phyloP scores from a whole-genome alignment of 23 red algal genomes.

The Gracilaria domingensis region DNA sequence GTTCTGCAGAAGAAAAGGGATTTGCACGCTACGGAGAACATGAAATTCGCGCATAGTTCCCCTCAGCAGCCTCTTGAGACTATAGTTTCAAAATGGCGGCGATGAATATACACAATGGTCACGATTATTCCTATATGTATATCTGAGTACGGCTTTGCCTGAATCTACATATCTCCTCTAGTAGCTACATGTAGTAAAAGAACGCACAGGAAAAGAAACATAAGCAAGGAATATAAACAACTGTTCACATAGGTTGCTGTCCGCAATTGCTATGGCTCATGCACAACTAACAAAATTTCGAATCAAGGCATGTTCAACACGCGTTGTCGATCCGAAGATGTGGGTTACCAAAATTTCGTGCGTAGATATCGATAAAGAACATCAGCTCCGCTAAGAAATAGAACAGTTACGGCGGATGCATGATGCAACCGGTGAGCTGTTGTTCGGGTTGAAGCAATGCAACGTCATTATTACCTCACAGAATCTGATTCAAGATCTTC shows the following conservation, averaged over 20 bases:
- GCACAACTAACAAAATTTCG: constrained; percentile 31
- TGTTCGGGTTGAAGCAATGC: not conserved
- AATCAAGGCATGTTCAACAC: not conserved
- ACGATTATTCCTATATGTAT: constrained; percentile 7
- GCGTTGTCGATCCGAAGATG: not conserved
- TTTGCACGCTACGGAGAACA: not conserved
- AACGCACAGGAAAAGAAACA: constrained; percentile 18
- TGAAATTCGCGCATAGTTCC: not conserved
- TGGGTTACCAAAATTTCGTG: constrained; percentile 18
- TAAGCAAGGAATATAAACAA: not conserved
- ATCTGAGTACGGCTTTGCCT: not conserved
- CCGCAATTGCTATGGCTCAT: not conserved
- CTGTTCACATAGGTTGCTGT: constrained; percentile 3
- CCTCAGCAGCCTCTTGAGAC: not conserved
- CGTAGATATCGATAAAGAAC: constrained; percentile 6
- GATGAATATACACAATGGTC: constrained; percentile 12
- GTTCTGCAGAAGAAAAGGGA: not conserved
- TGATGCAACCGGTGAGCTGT: not conserved
- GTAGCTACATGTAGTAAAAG: constrained; percentile 13
- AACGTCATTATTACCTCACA: constrained; percentile 9
- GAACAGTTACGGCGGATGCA: not conserved
- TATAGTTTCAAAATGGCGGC: not conserved
- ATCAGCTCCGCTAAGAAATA: not conserved
- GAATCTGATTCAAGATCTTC: constrained; percentile 58
- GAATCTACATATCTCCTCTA: constrained; percentile 4